Percentiles rank a stretch among this genome's conserved stretches.
phyloP scores from a whole-genome alignment of 257 asterid species.

The Primulina huaijiensis region DNA sequence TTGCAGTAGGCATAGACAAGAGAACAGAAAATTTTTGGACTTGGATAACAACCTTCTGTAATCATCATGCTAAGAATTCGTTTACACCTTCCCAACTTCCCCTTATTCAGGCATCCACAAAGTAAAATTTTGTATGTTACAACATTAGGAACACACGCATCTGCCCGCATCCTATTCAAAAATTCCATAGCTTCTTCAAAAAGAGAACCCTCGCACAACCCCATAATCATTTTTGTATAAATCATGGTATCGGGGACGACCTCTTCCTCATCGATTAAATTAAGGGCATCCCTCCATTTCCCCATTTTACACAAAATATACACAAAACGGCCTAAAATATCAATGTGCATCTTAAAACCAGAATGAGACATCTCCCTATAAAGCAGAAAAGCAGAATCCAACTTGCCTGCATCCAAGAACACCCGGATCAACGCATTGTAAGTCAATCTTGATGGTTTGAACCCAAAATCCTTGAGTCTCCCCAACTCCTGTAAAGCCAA shows the following conservation, averaged over 20 bases:
- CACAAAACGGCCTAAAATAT: slow-evolving; percentile 55
- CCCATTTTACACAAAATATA: slow-evolving; percentile 72
- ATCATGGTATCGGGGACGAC: slow-evolving; percentile 67
- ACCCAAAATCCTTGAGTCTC: slow-evolving; percentile 82
- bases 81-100: slow-evolving; percentile 82
- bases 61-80: slow-evolving; percentile 87
- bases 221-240: slow-evolving; percentile 80
- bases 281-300: slow-evolving; percentile 79
- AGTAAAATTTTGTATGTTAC: slow-evolving; percentile 71
- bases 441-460: slow-evolving; percentile 64
- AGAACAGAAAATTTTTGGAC: slow-evolving; percentile 72
- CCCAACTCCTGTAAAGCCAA: slow-evolving; percentile 82
- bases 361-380: slow-evolving; percentile 69
- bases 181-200: slow-evolving; percentile 96
- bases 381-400: slow-evolving; percentile 69
- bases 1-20: slow-evolving; percentile 81
- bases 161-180: slow-evolving; percentile 66
- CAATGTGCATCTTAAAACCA: slow-evolving; percentile 69
- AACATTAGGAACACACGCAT: slow-evolving; percentile 78
- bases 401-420: slow-evolving; percentile 65
- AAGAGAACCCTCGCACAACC: slow-evolving; percentile 85
- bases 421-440: slow-evolving; percentile 67
- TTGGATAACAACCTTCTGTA: slow-evolving; percentile 91
- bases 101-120: slow-evolving; percentile 78
- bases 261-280: slow-evolving; percentile 80